Evolutionary conservation across 768 basidiomycete species (phyloP), one percentile per base, ranked within the genome.

Genomic region (Lactifluus volemus): DNA sequence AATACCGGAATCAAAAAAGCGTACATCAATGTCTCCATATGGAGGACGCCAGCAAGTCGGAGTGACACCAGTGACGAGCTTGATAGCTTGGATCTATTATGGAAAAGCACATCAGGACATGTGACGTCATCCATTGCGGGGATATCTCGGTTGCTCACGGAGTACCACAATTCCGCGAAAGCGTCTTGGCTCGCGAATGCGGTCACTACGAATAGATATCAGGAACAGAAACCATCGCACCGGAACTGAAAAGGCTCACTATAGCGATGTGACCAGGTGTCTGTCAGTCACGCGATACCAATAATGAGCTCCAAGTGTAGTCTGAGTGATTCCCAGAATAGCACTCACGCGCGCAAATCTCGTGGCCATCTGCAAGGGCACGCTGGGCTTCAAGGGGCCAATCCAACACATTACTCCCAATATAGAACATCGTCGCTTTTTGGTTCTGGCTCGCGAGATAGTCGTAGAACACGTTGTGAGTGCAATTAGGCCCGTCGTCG

Each of bases 141-240:
- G 32, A 25, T 29, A 41, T 3, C 44, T 4, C 5, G 5, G 55
- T 3, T 10, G 71, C 81, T 39, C 64, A 81, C 82, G 0, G 63
- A 83, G 72, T 89, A 92, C 61, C 85, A 89, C 17, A 92, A 75
- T 70, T 92, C 89, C 4, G 88, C 88, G 59, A 90, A 88, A 4
- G 82, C 85, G 63, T 85, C 74, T 65, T 81, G 74, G 68, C 84
- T 90, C 9, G 77, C 71, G 45, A 86, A 75, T 2, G 81, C 68
- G 0, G 86, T 86, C 81, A 79, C 83, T 84, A 56, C 1, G 36
- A 14, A 49, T 7, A 14, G 8, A 34, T 7, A 47, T 41, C 32
- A 49, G 58, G 19, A 34, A 53, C 5, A 11, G 14, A 44, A 30
- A 1, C 14, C 11, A 34, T 25, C 11, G 19, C 32, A 36, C 38